Base-by-base conservation (phyloP, 176 grass and related monocot species). In the Carex pumila region DNA sequence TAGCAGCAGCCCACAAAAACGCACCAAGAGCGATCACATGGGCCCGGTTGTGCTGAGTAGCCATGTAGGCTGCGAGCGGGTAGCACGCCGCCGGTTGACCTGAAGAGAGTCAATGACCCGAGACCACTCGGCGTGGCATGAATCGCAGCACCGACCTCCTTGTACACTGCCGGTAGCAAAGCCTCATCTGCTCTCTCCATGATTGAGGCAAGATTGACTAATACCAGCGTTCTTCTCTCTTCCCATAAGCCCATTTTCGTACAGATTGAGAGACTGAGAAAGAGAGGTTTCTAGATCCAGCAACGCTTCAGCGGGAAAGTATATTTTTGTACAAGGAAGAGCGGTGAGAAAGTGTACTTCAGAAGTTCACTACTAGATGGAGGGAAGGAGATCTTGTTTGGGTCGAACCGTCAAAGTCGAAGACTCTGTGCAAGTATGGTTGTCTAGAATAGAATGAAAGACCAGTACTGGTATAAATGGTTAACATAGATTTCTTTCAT, bases 161-260 rank as follows among this genome's bases (percentile, higher is more conserved):
- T 81, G 85, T 92, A 92, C 45, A 92, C 90, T 5, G 90, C 57
- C 41, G 90, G 87, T 0, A 92, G 87, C 10, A 92, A 83, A 43
- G 90, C 90, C 67, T 89, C 87, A 56, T 92, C 90, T 32, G 87
- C 84, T 18, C 85, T 39, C 81, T 92, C 90, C 90, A 89, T 92
- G 80, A 89, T 87, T 18, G 84, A 84, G 2, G 87, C 87, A 52
- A 92, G 66, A 72, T 92, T 89, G 6, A 89, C 81, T 57, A 92
- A 79, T 66, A 89, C 3, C 67, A 89, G 77, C 65, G 85, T 92
- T 59, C 85, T 36, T 43, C 55, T 59, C 67, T 85, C 85, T 65
- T 81, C 58, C 74, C 63, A 61, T 41, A 75, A 81, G 0, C 39
- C 67, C 74, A 79, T 85, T 54, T 56, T 59, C 11, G 6, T 2